Base-by-base conservation (phyloP, 768 basidiomycete genomes). In the Asterophora parasitica region DNA sequence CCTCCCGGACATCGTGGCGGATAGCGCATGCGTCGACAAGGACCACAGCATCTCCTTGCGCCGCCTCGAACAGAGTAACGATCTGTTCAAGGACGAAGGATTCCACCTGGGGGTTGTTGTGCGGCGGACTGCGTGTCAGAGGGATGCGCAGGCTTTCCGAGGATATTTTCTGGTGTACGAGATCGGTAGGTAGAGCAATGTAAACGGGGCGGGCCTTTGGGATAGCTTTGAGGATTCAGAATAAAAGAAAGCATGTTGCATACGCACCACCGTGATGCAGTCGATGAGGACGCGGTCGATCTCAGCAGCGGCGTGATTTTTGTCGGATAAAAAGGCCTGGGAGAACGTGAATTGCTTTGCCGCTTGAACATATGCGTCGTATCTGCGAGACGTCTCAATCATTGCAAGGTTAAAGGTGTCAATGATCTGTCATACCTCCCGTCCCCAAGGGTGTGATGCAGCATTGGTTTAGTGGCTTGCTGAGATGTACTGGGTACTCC, bases 121-220 rank as follows among this genome's bases (percentile, higher is more conserved):
- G 64, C 0, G 79, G 76, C 12, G 68, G 68, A 3, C 67, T 57
- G 7, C 72, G 71, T 30, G 73, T 70, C 7, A 88, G 71, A 6
- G 83, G 82, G 1, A 72, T 78, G 44, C 75, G 66, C 44, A 96
- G 74, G 15, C 78, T 76, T 33, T 78, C 75, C 4, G 79, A 65
- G 0, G 89, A 76, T 13, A 93, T 82, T 59, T 83, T 78, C 44
- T 73, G 67, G 58, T 78, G 74, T 4, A 86, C 85, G 44, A 95
- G 70, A 62, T 97, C 88, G 5, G 85, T 93, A 0, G 92, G 94
- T 9, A 97, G 72, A 30, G 84, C 78, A 33, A 98, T 66, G 60
- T 98, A 98, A 27, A 88, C 89, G 0, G 94, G 94, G 15, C 90
- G 82, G 23, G 84, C 86, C 79, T 89, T 28, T 12, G 11, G 26